Percentiles rank a stretch among this genome's conserved stretches.
Conservation (phyloP, 2,329 filamentous ascomycete genomes). For the Paraconiothyrium sp. region DNA sequence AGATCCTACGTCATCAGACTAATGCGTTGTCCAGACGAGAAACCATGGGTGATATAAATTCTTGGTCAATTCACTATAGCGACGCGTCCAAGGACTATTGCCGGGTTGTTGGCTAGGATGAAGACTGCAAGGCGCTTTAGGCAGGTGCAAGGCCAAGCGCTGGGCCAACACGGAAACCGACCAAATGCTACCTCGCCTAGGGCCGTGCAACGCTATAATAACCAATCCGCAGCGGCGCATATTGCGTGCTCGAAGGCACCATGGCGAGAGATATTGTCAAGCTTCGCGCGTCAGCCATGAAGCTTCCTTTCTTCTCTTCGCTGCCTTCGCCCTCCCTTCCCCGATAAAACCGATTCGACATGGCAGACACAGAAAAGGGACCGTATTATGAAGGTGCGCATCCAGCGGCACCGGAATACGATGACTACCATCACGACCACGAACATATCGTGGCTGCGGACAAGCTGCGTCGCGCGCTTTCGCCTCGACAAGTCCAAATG, state of each 20-base stretch:
- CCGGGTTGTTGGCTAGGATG: neutral
- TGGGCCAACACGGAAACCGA: neutral
- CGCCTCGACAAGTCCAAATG: constrained; percentile 66
- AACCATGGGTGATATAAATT: too few species aligned
- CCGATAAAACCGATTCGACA: neutral
- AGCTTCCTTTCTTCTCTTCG: constrained; percentile 6
- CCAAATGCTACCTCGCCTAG: constrained; percentile 10
- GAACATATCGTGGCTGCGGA: constrained; percentile 32
- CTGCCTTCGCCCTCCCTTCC: neutral
- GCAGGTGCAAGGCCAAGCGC: constrained; percentile 11
- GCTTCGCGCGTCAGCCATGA: constrained; percentile 11
- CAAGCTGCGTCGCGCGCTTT: constrained; percentile 35
- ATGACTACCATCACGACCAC: constrained; percentile 18
- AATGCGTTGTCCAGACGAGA: too few species aligned
- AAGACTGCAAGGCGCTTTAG: constrained; percentile 1
- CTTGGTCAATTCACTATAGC: neutral
- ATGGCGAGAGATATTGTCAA: constrained; percentile 10
- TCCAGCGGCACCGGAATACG: constrained; percentile 3
- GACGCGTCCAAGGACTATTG: neutral
- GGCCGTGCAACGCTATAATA: constrained; percentile 8
- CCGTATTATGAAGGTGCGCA: constrained; percentile 13
- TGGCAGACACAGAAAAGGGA: constrained; percentile 16
- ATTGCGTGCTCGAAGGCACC: constrained; percentile 17
- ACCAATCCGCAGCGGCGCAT: constrained; percentile 14
- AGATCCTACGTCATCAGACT: too few species aligned